Conservation (phyloP, 345 rosid genomes). For the Moricandia moricandioides region DNA sequence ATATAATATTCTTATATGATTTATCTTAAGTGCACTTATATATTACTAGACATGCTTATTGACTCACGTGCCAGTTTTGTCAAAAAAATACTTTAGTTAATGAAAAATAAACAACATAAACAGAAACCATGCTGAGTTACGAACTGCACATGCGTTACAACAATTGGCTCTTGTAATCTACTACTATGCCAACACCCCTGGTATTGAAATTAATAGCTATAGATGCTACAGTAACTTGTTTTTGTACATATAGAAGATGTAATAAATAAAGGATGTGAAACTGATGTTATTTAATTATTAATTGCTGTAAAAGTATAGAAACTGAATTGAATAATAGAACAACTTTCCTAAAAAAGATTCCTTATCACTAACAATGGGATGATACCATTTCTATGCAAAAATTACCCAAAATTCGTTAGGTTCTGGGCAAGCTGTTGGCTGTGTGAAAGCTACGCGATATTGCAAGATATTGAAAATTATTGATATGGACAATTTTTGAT, state of each 20-base stretch:
- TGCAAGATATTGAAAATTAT: slow-evolving; percentile 36
- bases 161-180: slow-evolving; percentile 29
- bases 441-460: slow-evolving; percentile 42
- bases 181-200: slow-evolving; percentile 19
- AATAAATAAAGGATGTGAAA: slow-evolving; percentile 10
- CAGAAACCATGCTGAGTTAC: slow-evolving; percentile 16
- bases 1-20: slow-evolving; percentile 25
- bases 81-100: background rate
- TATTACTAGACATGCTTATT: background rate
- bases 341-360: slow-evolving; percentile 41
- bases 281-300: slow-evolving; percentile 8
- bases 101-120: background rate
- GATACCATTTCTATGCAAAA: slow-evolving; percentile 40
- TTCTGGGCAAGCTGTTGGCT: slow-evolving; percentile 37
- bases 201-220: slow-evolving; percentile 5
- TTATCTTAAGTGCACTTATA: background rate
- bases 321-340: slow-evolving; percentile 30
- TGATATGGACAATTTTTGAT: slow-evolving; percentile 41
- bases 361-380: slow-evolving; percentile 40
- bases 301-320: slow-evolving; percentile 25
- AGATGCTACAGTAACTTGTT: slow-evolving; percentile 1
- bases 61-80: slow-evolving; percentile 18
- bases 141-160: slow-evolving; percentile 22
- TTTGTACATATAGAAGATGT: background rate
- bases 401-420: slow-evolving; percentile 33